Base-by-base conservation (phyloP, 2,329 filamentous ascomycete species). In the Pyrenophora seminiperda region DNA sequence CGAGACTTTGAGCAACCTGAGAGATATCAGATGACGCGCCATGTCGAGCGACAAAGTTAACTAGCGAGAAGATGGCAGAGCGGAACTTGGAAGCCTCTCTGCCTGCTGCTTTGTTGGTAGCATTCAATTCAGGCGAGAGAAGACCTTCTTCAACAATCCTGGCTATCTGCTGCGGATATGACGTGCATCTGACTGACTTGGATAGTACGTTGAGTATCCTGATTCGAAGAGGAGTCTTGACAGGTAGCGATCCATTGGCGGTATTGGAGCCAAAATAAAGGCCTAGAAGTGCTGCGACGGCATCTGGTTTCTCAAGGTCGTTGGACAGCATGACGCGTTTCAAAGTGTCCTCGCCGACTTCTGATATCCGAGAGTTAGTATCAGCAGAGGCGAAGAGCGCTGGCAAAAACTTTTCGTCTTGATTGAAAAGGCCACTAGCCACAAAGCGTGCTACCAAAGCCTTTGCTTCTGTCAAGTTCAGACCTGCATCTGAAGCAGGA, bases 271-370 rank as follows among this genome's bases (percentile, higher is more conserved):
- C 83, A 34, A 87, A 85, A 68, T 96, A 95, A 1, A 91, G 80
- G 3, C 80, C 74, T 62, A 91, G 92, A 2, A 97, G 77, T 13
- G 81, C 77, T 47, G 81, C 75, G 3, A 96, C 79, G 2, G 91
- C 73, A 1, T 70, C 61, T 7, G 77, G 63, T 54, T 90, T 82
- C 68, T 97, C 93, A 19, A 97, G 76, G 7, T 89, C 85, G 7
- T 89, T 82, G 1, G 84, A 77, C 7, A 83, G 77, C 20, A 79
- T 81, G 22, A 84, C 88, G 58, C 92, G 82, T 73, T 97, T 99
- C 58, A 97, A 74, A 40, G 95, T 83, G 62, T 96, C 91, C 48
- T 97, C 91, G 0, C 90, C 93, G n/a, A 90, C 77, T n/a, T 88
- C 85, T 9, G 89, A 86, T 30, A 97, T 86, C 7, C 88, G 83